Base-by-base conservation (phyloP, 73 alveolate species). In the Blepharisma japonicum region DNA sequence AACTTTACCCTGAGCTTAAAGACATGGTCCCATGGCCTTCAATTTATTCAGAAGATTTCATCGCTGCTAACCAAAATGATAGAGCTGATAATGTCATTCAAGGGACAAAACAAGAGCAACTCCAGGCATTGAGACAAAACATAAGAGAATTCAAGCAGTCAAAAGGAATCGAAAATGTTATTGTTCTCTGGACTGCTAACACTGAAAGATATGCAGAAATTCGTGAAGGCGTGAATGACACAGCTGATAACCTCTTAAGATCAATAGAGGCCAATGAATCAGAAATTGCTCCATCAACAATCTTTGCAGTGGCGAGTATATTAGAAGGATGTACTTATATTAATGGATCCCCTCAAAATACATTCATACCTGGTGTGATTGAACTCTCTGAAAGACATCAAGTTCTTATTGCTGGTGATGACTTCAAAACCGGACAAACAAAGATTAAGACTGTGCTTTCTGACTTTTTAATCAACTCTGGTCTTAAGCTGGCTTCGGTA, bases 31-130 rank as follows among this genome's bases (percentile, higher is more conserved):
- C 99, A 49, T 56, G 89, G 76, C 94, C 94, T 25, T 93, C 97
- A 18, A 91, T 94, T 55, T 90, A 91, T 71, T 94, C 83, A 68
- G 83, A 88, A 55, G 95, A 90, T 14, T 95, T 90, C 77, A 94
- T 95, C 70, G 99, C 99, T 14, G 93, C 98, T n/a, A 95, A 93
- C 80, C 94, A 95, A 86, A 90, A 85, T 53, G 91, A 86, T 74
- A 88, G 99, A 87, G 99, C 98, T 32, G 95, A 89, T 77, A 93
- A 95, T 82, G 96, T 92, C 23, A 56, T 95, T 18, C 88, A 86
- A 71, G 98, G 98, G 27, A 78, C 89, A 54, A 83, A 84, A 77
- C 82, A 71, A 56, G 94, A 92, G 79, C 96, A 89, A 82, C 45
- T 92, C 27, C 91, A 90, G 53, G 77, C 83, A 38, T 87, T 92